Conservation (phyloP, 352 stramenopile genomes). For the Ophiocytium majus region DNA sequence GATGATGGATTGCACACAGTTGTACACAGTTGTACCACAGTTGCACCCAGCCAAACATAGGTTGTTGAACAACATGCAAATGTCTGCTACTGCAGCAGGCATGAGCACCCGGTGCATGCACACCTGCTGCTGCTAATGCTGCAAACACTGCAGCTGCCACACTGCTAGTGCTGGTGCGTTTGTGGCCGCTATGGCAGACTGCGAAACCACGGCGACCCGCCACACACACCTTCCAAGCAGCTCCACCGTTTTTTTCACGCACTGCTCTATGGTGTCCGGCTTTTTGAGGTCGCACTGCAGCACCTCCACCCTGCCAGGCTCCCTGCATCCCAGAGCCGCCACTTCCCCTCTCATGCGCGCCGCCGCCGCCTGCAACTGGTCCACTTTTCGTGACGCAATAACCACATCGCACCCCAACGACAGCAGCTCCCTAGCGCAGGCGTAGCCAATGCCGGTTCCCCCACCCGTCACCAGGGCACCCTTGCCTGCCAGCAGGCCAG, state of each 20-base stretch:
- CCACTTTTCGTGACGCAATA: slow-evolving; percentile 73
- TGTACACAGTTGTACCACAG: too few relatives aligned
- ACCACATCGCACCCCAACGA: slow-evolving; percentile 72
- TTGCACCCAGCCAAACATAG: too few relatives aligned
- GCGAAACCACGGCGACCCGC: neutral
- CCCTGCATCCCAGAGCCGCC: slow-evolving; percentile 24
- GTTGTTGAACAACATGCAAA: too few relatives aligned
- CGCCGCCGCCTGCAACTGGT: slow-evolving; percentile 65
- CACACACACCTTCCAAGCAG: neutral
- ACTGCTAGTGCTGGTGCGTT: too few relatives aligned
- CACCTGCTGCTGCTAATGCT: too few relatives aligned
- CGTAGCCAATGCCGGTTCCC: slow-evolving; percentile 76
- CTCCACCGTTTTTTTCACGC: neutral
- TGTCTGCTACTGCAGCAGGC: too few relatives aligned
- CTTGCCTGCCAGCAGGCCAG: slow-evolving; percentile 37
- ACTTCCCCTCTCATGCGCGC: slow-evolving; percentile 59
- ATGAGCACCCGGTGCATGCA: too few relatives aligned
- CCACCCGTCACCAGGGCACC: slow-evolving; percentile 77
- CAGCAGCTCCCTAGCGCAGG: slow-evolving; percentile 70
- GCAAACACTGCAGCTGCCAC: too few relatives aligned
- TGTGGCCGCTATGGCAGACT: too few relatives aligned
- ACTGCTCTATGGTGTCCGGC: slow-evolving; percentile 1
- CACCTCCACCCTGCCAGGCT: slow-evolving; percentile 61
- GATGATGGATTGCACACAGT: too few relatives aligned
- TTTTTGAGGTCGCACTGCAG: slow-evolving; percentile 68